phyloP scores from a whole-genome alignment of 805 yeast genomes.

The Pichia phayaonensis region DNA sequence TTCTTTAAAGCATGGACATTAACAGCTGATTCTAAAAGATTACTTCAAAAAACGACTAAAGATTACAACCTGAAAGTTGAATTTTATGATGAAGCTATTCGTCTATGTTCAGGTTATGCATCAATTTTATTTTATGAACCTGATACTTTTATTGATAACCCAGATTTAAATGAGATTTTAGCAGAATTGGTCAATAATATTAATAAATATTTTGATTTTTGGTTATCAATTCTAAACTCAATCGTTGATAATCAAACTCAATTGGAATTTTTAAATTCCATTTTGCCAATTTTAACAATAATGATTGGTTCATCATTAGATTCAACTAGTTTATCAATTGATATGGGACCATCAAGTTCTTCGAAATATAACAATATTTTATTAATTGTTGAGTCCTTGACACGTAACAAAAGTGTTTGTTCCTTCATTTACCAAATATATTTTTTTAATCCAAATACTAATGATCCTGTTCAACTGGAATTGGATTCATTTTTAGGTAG shows the following conservation, averaged over 20 bases:
- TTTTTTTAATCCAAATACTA: conserved; percentile 41
- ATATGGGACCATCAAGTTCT: neutral
- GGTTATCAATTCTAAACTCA: conserved; percentile 48
- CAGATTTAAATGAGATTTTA: conserved; percentile 25
- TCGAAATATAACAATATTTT: conserved; percentile 46
- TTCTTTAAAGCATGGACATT: conserved; percentile 38
- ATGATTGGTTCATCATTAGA: conserved; percentile 31
- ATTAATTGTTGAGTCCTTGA: conserved; percentile 49
- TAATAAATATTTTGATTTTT: conserved; percentile 33
- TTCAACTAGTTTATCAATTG: conserved; percentile 9
- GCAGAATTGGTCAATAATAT: conserved; percentile 21
- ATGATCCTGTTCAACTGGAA: conserved; percentile 47
- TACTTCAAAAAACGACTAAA: conserved; percentile 35
- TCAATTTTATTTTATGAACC: conserved; percentile 62
- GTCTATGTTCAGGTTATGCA: conserved; percentile 53
- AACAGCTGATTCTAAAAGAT: conserved; percentile 35
- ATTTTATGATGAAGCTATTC: conserved; percentile 41
- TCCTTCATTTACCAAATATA: conserved; percentile 48
- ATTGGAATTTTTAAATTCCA: conserved; percentile 48
- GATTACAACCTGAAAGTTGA: conserved; percentile 30
- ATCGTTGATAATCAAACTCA: conserved; percentile 62
- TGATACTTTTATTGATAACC: conserved; percentile 45
- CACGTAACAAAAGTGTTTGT: conserved; percentile 56
- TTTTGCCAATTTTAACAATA: conserved; percentile 39
- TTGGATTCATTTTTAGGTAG: conserved; percentile 67